Base-by-base conservation (phyloP, 805 yeast species). In the Pichia manshurica region DNA sequence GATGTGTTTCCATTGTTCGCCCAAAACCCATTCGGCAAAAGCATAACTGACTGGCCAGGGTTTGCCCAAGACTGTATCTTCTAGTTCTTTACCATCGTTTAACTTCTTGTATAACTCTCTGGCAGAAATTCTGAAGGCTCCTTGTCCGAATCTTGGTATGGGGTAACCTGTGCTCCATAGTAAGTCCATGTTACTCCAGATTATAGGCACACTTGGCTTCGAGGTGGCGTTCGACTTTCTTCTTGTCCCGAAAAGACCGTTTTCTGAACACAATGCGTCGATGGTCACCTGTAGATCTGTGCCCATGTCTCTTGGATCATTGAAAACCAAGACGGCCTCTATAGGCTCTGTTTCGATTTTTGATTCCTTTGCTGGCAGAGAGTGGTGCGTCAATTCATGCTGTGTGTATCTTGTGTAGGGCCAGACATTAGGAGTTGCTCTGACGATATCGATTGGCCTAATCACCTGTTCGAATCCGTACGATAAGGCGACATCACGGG, bases 231-330 rank as follows among this genome's bases (percentile, higher is more conserved):
- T 21, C 5, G 12, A 5, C 65, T 29, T 64, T 56, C 84, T 75
- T 39, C 74, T 73, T 0, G 95, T 86, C 19, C 90, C 90, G 17
- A 84, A 56, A 37, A 62, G 50, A 0, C 96, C 96, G 42, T 64
- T 56, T 7, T 78, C 68, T 12, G 88, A 80, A 52, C 78, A 77
- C 46, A 89, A 68, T 25, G 85, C 56, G 58, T 89, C 97, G 44
- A 76, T 62, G 2, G 87, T 78, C 20, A 90, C 75, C 66, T 89
- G 97, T 10, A 82, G 57, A 62, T 89, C 97, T 1, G 91, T 77
- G 1, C 87, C 89, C 84, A 88, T 76, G 62, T 90, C 96, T 50
- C 95, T 71, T 5, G 96, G 90, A 64, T 90, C 97, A 60, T 85
- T 85, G 64, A 89, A 87, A 17, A 89, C 89, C 51, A 90, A 66